phyloP scores from a whole-genome alignment of 2,329 filamentous ascomycete genomes.

The Epichloe gansuensis region DNA sequence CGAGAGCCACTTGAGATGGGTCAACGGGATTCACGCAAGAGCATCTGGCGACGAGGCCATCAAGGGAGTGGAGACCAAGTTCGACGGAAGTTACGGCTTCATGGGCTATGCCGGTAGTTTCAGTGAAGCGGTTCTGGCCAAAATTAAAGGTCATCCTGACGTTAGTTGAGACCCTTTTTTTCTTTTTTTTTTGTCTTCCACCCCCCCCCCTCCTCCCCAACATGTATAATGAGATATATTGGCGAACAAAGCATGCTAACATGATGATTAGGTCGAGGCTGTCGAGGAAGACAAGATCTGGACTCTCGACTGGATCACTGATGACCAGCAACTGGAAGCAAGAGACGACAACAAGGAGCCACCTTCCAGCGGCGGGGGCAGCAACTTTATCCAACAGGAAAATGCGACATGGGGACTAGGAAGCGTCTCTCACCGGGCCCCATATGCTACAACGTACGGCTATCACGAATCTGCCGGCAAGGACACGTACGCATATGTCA shows the following conservation, averaged over 20 bases:
- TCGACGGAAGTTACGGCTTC: conserved; percentile 18
- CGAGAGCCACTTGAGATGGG: conserved; percentile 32
- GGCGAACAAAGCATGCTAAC: background rate
- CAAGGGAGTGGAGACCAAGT: conserved; percentile 20
- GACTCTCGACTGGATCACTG: conserved; percentile 14
- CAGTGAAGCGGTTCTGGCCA: conserved; percentile 25
- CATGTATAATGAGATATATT: background rate
- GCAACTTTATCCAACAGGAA: background rate
- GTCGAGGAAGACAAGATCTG: conserved; percentile 20
- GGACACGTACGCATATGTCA: conserved; percentile 4
- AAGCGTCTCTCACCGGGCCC: conserved; percentile 1
- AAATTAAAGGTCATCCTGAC: conserved; percentile 28
- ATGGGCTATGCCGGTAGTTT: conserved; percentile 32
- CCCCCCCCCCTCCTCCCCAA: too few species aligned
- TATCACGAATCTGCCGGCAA: background rate
- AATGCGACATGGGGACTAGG: conserved; percentile 1
- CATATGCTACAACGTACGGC: background rate
- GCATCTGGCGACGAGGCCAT: conserved; percentile 35
- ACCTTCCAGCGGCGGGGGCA: background rate
- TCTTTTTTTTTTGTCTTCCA: too few species aligned
- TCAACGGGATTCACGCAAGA: conserved; percentile 40
- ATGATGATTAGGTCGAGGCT: conserved; percentile 13
- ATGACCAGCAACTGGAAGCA: background rate
- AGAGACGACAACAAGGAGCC: background rate
- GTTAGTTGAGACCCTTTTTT: conserved; percentile 17